These are phyloP conservation scores for Calocera viscosa DNA, from an alignment of 768 basidiomycete species.

Conservation along the genomic window DNA sequence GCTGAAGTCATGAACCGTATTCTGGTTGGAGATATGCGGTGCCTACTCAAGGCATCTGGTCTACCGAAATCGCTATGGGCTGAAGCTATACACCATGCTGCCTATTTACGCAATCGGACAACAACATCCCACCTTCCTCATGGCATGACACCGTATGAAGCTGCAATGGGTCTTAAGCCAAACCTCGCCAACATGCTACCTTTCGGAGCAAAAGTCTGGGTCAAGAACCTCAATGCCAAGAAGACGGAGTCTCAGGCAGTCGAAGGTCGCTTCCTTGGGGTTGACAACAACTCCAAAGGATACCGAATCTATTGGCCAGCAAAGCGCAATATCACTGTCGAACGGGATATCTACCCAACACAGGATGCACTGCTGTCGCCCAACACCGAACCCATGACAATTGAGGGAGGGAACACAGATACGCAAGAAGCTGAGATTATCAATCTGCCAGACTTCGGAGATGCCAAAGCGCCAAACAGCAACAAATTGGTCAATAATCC, in stretches of 20 bases:
- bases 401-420: neutral
- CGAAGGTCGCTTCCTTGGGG: neutral
- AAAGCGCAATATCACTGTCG: neutral
- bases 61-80: conserved; percentile 13
- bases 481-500: too few species aligned
- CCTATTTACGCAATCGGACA: conserved; percentile 3
- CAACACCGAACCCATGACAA: neutral
- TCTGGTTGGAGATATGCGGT: neutral
- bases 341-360: neutral
- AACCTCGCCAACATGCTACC: conserved; percentile 14
- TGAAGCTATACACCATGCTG: neutral
- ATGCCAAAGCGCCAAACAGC: too few species aligned
- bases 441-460: too few species aligned
- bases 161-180: too few species aligned
- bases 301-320: neutral
- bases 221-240: neutral
- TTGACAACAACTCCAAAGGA: neutral
- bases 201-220: conserved; percentile 20
- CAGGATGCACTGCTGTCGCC: neutral
- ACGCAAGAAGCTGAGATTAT: too few species aligned
- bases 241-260: neutral
- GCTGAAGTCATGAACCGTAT: conserved; percentile 12
- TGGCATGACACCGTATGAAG: too few species aligned
- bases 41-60: neutral
- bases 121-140: too few species aligned